Evolutionary conservation across 768 basidiomycete species (phyloP).

Genomic region (Fibroporia radiculosa): DNA sequence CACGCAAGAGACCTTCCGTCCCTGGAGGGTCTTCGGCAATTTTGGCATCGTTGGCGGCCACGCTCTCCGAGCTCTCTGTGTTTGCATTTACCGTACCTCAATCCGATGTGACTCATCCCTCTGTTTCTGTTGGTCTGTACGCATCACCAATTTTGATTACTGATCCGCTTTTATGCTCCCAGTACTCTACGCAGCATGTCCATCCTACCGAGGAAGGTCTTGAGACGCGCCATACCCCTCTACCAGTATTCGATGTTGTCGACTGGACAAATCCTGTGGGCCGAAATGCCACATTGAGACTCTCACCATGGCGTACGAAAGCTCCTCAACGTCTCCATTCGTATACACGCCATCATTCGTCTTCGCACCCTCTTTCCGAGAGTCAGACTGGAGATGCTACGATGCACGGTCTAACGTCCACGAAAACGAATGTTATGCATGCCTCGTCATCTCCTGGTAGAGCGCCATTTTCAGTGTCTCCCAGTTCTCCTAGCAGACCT

Average conservation of each 20-base stretch:
- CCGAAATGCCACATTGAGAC: constrained; percentile 36
- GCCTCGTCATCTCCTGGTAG: constrained; percentile 12
- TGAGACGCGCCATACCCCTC: constrained; percentile 5
- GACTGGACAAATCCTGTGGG: constrained; percentile 53
- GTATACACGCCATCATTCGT: background rate
- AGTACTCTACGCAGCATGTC: constrained; percentile 40
- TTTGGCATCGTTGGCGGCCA: constrained; percentile 5
- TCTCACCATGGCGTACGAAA: constrained; percentile 58
- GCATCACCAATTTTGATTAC: constrained; percentile 68
- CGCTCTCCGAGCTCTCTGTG: constrained; percentile 45
- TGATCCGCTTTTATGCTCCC: constrained; percentile 56
- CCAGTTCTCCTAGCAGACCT: constrained; percentile 3
- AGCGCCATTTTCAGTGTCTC: constrained; percentile 4
- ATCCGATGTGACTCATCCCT: background rate
- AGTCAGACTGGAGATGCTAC: too few relatives aligned
- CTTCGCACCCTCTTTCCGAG: too few relatives aligned
- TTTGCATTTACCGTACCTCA: constrained; percentile 36
- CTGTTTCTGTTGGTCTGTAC: background rate
- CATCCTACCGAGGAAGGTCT: constrained; percentile 27
- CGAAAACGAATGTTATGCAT: too few relatives aligned
- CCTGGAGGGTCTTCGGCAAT: background rate
- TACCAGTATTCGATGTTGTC: constrained; percentile 50
- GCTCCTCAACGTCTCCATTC: constrained; percentile 20
- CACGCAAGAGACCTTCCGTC: background rate
- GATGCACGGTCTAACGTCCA: too few relatives aligned